A percentile compares a stretch with the other conserved stretches of the same genome.
These are phyloP conservation scores for Caryopteris hybrid DNA, from an alignment of 305 asterid species.

Conservation along the genomic window DNA sequence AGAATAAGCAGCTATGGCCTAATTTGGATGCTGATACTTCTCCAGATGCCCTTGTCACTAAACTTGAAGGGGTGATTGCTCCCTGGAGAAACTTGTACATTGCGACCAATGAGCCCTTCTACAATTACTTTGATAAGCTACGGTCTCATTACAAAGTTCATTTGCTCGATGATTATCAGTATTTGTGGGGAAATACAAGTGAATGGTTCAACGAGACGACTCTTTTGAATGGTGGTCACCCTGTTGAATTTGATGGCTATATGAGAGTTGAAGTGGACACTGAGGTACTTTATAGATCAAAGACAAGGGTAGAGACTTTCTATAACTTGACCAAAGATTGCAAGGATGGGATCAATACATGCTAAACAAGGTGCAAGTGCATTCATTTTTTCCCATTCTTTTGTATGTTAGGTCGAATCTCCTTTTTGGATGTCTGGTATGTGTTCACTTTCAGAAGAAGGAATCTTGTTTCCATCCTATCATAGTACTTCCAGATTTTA, in stretches of 20 bases:
- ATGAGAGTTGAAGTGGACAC: conserved; percentile 97
- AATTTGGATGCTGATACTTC: conserved; percentile 79
- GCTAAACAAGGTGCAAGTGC: conserved; percentile 40
- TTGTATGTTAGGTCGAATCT: background rate
- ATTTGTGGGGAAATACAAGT: conserved; percentile 79
- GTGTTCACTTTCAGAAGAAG: conserved; percentile 4
- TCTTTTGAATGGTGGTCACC: conserved; percentile 49
- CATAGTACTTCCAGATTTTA: no score
- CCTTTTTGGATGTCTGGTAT: conserved; percentile 1
- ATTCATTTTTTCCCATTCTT: background rate
- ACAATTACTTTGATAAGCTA: conserved; percentile 81
- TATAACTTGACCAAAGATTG: conserved; percentile 82
- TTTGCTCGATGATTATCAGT: conserved; percentile 73
- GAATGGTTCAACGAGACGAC: conserved; percentile 91
- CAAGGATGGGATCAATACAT: conserved; percentile 86
- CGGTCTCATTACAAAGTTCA: conserved; percentile 88
- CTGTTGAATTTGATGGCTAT: conserved; percentile 87
- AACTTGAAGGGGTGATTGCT: conserved; percentile 47
- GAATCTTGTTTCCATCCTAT: background rate
- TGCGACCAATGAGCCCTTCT: conserved; percentile 86
- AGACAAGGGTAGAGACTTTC: conserved; percentile 82
- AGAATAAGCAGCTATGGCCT: conserved; percentile 75
- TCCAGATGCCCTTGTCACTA: conserved; percentile 62
- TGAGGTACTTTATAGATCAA: conserved; percentile 80
- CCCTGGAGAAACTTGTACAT: conserved; percentile 85